Conservation (phyloP, 768 basidiomycete genomes). For the Trametes cingulata region DNA sequence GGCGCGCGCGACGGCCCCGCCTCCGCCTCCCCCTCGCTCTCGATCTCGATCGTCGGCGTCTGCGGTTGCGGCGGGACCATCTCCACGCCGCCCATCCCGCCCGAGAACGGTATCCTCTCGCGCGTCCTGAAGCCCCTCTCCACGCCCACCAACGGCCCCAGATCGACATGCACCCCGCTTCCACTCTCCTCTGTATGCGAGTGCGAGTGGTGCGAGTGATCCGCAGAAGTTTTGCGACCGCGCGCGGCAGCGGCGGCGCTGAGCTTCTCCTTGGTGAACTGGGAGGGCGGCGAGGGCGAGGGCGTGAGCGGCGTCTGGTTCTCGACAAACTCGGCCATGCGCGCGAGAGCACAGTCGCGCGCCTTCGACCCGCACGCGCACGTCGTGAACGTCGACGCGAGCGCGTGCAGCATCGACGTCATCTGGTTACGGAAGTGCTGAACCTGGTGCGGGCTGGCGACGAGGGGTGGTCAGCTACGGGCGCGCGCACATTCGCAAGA, state of each 20-base stretch:
- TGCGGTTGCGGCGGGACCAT: conserved; percentile 39
- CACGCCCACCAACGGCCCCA: conserved; percentile 65
- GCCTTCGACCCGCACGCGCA: conserved; percentile 71
- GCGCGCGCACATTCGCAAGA: neutral
- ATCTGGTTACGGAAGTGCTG: conserved; percentile 63
- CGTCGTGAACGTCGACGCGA: conserved; percentile 70
- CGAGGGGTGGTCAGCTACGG: neutral
- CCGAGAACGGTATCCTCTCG: conserved; percentile 54
- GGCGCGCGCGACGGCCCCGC: conserved; percentile 21
- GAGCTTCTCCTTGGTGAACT: conserved; percentile 20
- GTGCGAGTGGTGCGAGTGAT: neutral
- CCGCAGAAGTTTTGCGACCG: neutral
- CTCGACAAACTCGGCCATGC: conserved; percentile 68
- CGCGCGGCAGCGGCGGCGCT: neutral
- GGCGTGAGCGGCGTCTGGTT: conserved; percentile 34
- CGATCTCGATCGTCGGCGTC: too few relatives aligned
- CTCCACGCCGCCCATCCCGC: conserved; percentile 67
- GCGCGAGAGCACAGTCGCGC: conserved; percentile 59
- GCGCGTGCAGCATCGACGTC: conserved; percentile 67
- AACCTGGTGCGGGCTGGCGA: conserved; percentile 40
- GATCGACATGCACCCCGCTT: conserved; percentile 36
- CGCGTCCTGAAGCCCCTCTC: conserved; percentile 63
- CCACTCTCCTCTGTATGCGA: neutral
- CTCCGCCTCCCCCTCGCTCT: conserved; percentile 4
- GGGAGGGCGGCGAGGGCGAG: conserved; percentile 28